A percentile compares a stretch with the other conserved stretches of the same genome.
Evolutionary conservation across 1,284 basidiomycete species (phyloP).

Genomic region (Ustilago esculenta): DNA sequence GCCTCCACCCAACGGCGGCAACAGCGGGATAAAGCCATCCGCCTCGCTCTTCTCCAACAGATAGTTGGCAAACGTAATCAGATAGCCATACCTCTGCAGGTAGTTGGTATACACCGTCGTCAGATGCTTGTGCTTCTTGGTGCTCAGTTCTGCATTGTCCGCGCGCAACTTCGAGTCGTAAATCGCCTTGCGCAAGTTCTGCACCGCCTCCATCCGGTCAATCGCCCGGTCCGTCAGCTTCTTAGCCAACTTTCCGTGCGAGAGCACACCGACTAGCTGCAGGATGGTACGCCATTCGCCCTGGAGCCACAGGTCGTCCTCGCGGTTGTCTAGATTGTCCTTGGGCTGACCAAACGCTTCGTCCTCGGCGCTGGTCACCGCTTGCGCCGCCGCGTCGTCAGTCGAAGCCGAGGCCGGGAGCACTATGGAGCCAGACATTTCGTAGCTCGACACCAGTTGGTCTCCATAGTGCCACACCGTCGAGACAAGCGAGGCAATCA

Average conservation of each 20-base stretch:
- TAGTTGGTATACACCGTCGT: constrained; percentile 60
- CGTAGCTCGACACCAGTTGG: constrained; percentile 38
- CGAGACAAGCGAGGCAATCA: constrained; percentile 63
- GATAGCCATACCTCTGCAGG: constrained; percentile 74
- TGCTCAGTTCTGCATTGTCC: constrained; percentile 56
- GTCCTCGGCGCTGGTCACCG: constrained; percentile 14
- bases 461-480: constrained; percentile 59
- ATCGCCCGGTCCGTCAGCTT: constrained; percentile 77
- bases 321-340: constrained; percentile 59
- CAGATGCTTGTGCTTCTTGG: constrained; percentile 54
- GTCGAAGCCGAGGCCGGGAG: constrained; percentile 5
- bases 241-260: constrained; percentile 91
- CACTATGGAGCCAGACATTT: constrained; percentile 31
- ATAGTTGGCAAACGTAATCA: constrained; percentile 96
- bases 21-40: constrained; percentile 32
- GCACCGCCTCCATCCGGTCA: constrained; percentile 65
- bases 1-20: constrained; percentile 26
- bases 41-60: constrained; percentile 77
- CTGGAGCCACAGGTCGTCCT: constrained; percentile 68
- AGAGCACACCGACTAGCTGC: constrained; percentile 90
- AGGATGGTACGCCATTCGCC: constrained; percentile 98
- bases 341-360: constrained; percentile 40
- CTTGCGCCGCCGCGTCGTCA: background rate
- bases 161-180: constrained; percentile 63
- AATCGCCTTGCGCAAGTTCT: constrained; percentile 65